Evolutionary conservation across 2,329 filamentous ascomycete genomes (phyloP), one percentile per base, ranked within the genome.

Genomic region (Ceratocystis variospora): DNA sequence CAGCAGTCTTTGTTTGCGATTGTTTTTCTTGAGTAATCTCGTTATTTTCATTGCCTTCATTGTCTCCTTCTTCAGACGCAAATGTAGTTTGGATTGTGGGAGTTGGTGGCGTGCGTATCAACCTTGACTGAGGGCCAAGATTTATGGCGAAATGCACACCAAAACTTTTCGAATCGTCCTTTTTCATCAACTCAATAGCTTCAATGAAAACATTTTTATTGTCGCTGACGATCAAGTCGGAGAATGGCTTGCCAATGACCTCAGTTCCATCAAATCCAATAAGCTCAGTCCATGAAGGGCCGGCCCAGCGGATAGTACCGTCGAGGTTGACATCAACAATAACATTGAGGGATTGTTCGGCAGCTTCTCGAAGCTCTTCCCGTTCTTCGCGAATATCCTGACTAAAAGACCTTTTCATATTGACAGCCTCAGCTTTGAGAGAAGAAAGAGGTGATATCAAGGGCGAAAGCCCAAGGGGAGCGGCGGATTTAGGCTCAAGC

Each of bases 261-360:
- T 83, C 81, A 55, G 88, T 85, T 48, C 87, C 82, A 57, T 83
- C 78, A 3, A 89, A 93, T 67, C 94, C 94, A 68, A 97, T 87
- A 62, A 99, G 88, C 72, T 97, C 91, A 68, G 85, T 84, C 94
- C 94, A 99, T 17, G 93, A 96, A 12, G 92, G 90, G 74, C 93
- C 97, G 71, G 96, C 92, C 90, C 94, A 99, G 76, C 91, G 88
- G 72, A 99, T 88, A 68, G 85, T 88, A 70, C 90, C 90, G 73
- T 96, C 89, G 66, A 97, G 82, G 72, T 91, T 90, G 70, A 99
- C 81, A 77, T 99, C 93, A 73, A 99, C 83, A 74, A 99, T 96
- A 70, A 96, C 89, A 76, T 97, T 99, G 74, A 96, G 81, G 25
- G 92, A 96, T 78, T 96, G 90, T 77, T 97, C 93, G 63, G 93